Evolutionary conservation across 1,284 basidiomycete species (phyloP).

Genomic region (Puccinia horiana): DNA sequence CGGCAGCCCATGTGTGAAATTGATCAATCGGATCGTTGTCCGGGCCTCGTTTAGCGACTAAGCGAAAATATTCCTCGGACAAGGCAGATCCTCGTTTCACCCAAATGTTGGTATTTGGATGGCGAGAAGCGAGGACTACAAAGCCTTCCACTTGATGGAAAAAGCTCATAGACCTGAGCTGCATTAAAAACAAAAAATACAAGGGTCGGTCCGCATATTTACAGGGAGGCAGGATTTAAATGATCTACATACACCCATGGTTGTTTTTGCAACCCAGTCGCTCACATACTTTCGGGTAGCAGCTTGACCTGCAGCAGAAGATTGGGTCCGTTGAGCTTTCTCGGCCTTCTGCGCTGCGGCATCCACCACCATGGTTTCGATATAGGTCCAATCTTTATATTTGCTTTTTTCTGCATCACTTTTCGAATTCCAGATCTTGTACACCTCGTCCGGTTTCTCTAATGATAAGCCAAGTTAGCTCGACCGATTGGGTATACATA

Average conservation of each 20-base stretch:
- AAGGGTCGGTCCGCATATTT: background rate
- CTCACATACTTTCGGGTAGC: background rate
- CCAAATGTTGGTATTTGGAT: background rate
- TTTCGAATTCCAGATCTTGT: background rate
- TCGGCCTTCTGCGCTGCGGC: background rate
- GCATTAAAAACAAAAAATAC: background rate
- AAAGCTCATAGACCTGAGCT: conserved; percentile 5
- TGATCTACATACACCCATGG: background rate
- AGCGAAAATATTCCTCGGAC: background rate
- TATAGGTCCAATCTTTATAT: background rate
- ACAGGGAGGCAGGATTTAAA: background rate
- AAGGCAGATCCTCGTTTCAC: background rate
- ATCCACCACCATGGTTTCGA: background rate
- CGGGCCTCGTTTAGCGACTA: background rate
- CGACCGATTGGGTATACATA: too few species aligned
- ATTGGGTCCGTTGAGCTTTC: background rate
- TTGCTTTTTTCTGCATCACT: background rate
- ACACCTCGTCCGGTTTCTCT: background rate
- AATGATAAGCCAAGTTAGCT: background rate
- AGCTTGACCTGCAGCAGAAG: background rate
- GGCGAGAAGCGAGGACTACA: background rate
- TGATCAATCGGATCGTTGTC: background rate
- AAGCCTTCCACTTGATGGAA: conserved; percentile 15
- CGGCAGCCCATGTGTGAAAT: background rate
- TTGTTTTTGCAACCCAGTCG: background rate